Evolutionary conservation across 2,329 filamentous ascomycete species (phyloP), one percentile per base, ranked within the genome.

Genomic region (Aspergillus aculeatus): DNA sequence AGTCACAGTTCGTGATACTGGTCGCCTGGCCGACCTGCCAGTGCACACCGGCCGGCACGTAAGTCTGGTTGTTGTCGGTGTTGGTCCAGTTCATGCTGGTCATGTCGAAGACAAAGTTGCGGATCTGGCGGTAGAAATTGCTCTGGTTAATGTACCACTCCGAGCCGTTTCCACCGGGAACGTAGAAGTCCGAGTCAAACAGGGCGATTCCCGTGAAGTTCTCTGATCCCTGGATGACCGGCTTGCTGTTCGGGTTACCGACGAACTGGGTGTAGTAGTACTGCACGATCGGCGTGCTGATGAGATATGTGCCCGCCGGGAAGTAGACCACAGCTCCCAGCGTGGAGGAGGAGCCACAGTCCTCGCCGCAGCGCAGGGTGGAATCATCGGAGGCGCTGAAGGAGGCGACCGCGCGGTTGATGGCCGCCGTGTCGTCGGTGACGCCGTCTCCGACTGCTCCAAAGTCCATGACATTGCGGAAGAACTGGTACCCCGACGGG

Each of bases 311-410:
- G 35, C 55, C 62, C 11, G 89, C 81, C 55, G 91, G 91, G 79
- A 96, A 94, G 81, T 93, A 96, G 56, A 96, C 85, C 23, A 96
- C 78, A 41, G 90, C 92, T 0, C 91, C 91, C 1, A 85, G 84
- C 21, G 83, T 83, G 9, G 92, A 96, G 55, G 83, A 83, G 4
- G 90, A 93, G 71, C 91, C 88, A 72, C 92, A 96, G 63, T 85
- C 84, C 60, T 84, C 73, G 51, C 89, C 90, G 71, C 92, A 96
- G 50, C 92, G 89, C 29, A 54, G 31, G 12, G 11, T 24, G 38
- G 31, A 23, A 21, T n/a, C 7, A 26, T 54, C 35, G 21, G 41
- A 16, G 14, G 19, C 19, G 67, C 82, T 81, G 31, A 89, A 89
- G 19, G 83, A 82, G 16, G 83, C 79, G 68, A 95, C 88, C 64